Percentiles rank a stretch among this genome's conserved stretches.
Conservation (phyloP, 1,284 basidiomycete species). For the Trichosporon sp. region DNA sequence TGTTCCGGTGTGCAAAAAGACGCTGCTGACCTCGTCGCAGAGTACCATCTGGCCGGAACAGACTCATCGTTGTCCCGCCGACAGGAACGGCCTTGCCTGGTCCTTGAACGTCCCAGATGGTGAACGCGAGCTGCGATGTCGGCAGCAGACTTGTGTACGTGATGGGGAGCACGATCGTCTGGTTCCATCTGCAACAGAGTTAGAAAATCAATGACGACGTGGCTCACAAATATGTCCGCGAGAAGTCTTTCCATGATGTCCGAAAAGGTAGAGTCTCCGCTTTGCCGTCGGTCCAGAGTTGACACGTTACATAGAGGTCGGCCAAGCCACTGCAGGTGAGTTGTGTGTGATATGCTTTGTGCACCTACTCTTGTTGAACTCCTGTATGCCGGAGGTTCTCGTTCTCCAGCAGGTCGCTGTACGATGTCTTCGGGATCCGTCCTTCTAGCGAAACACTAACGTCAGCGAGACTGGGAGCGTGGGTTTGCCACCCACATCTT, state of each 20-base stretch:
- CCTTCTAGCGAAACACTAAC: conserved; percentile 79
- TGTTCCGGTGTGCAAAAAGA: conserved; percentile 72
- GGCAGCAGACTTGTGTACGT: conserved; percentile 85
- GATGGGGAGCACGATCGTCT: conserved; percentile 85
- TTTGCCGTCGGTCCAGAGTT: conserved; percentile 88
- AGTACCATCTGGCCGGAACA: conserved; percentile 92
- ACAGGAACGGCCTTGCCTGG: conserved; percentile 69
- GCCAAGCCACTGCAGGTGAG: conserved; percentile 61
- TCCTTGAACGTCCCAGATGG: conserved; percentile 88
- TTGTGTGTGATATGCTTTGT: conserved; percentile 6
- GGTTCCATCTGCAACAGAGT: conserved; percentile 71
- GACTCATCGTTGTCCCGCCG: conserved; percentile 80
- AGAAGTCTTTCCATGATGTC: conserved; percentile 89
- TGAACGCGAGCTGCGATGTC: conserved; percentile 83
- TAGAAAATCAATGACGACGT: background rate
- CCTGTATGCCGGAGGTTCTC: conserved; percentile 75
- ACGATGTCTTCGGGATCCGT: conserved; percentile 60
- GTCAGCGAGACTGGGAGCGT: conserved; percentile 6
- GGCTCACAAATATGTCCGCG: conserved; percentile 67
- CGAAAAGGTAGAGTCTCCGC: conserved; percentile 83
- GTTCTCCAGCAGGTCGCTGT: conserved; percentile 69
- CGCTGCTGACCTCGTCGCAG: conserved; percentile 87
- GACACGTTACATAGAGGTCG: conserved; percentile 87
- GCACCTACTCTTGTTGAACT: conserved; percentile 69
- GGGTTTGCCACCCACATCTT: conserved; percentile 62